phyloP scores from a whole-genome alignment of 495 filamentous ascomycete species.

The Aspergillus wentii region DNA sequence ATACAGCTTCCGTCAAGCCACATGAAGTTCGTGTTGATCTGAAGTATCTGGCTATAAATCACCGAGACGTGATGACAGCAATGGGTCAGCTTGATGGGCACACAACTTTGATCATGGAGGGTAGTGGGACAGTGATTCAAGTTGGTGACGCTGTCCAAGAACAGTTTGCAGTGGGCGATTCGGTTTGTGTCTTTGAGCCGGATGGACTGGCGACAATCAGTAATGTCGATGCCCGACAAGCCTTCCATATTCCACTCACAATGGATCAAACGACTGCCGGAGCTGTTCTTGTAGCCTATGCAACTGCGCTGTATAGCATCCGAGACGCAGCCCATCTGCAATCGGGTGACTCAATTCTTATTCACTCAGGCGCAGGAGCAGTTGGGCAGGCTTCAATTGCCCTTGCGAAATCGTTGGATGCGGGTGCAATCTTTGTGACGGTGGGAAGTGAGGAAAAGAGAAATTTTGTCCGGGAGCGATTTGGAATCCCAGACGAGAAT shows the following conservation, averaged over 20 bases:
- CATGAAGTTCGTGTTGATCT: no score
- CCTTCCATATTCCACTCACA: constrained; percentile 15
- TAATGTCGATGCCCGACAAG: constrained; percentile 1
- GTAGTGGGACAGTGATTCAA: constrained; percentile 33
- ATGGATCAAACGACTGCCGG: constrained; percentile 23
- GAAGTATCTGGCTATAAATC: no score
- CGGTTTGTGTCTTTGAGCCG: constrained; percentile 2
- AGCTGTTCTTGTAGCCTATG: constrained; percentile 22
- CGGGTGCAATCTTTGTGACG: constrained; percentile 40
- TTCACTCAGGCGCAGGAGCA: constrained; percentile 44
- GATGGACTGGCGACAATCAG: constrained; percentile 3
- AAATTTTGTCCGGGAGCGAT: constrained; percentile 26
- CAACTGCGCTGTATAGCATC: constrained; percentile 29
- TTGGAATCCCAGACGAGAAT: constrained; percentile 30
- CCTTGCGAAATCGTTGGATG: constrained; percentile 27
- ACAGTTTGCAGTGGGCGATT: constrained; percentile 36
- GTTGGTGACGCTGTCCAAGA: constrained; percentile 19
- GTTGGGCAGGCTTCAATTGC: constrained; percentile 46
- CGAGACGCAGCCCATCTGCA: constrained; percentile 22
- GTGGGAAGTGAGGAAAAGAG: constrained; percentile 39
- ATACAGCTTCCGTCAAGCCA: no score
- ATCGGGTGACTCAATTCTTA: constrained; percentile 37
- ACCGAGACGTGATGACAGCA: constrained; percentile 36
- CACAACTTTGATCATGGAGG: constrained; percentile 33
- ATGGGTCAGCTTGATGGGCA: constrained; percentile 26